Evolutionary conservation across 2,329 filamentous ascomycete species (phyloP).

Genomic region (Ceratocystis eucalypticola): DNA sequence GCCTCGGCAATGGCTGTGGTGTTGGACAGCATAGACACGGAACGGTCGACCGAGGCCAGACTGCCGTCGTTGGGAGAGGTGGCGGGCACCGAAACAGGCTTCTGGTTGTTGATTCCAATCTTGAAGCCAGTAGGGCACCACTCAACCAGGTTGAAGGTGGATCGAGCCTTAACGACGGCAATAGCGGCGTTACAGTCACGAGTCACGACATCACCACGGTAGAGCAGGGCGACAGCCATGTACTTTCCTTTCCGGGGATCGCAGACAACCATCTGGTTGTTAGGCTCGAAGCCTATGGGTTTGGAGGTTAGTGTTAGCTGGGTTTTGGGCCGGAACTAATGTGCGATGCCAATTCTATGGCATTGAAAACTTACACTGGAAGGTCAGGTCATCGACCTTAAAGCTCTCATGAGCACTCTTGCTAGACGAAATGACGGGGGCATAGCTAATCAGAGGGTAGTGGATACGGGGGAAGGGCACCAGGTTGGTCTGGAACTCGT

Average conservation of each 20-base stretch:
- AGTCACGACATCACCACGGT: slow-evolving; percentile 58
- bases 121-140: slow-evolving; percentile 68
- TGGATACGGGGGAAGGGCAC: slow-evolving; percentile 62
- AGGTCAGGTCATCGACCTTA: slow-evolving; percentile 65
- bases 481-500: slow-evolving; percentile 67
- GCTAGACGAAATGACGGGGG: slow-evolving; percentile 55
- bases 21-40: slow-evolving; percentile 60
- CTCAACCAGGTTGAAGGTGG: slow-evolving; percentile 60
- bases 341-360: too few species aligned
- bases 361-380: slow-evolving; percentile 46
- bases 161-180: slow-evolving; percentile 54
- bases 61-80: slow-evolving; percentile 41
- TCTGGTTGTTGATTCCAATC: slow-evolving; percentile 63
- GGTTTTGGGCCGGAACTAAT: too few species aligned
- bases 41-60: slow-evolving; percentile 48
- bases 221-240: slow-evolving; percentile 60
- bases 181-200: slow-evolving; percentile 56
- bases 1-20: slow-evolving; percentile 61
- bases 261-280: slow-evolving; percentile 69
- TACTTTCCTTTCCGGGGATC: slow-evolving; percentile 63
- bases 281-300: slow-evolving; percentile 53
- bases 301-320: neutral
- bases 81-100: slow-evolving; percentile 45
- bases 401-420: slow-evolving; percentile 79
- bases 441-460: slow-evolving; percentile 61